A percentile compares a stretch with the other conserved stretches of the same genome.
Evolutionary conservation across 2,329 filamentous ascomycete genomes (phyloP).

Genomic region (Furcasterigmium sp.): DNA sequence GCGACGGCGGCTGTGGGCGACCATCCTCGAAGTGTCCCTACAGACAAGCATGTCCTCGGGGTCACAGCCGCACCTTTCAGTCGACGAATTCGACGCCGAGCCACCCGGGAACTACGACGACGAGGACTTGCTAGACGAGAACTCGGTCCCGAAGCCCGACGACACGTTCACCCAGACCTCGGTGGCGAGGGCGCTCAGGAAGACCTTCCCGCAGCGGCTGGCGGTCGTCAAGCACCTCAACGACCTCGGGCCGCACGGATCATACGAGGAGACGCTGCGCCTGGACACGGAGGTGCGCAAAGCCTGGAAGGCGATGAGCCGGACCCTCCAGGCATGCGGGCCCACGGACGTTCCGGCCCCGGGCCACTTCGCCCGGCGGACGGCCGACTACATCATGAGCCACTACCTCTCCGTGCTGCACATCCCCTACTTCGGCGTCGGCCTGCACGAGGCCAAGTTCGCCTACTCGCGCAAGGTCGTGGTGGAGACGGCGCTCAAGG

Average conservation of each 20-base stretch:
- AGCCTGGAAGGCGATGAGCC: background rate
- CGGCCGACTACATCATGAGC: background rate
- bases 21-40: constrained; percentile 41
- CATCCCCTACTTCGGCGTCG: constrained; percentile 38
- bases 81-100: constrained; percentile 41
- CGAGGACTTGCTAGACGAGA: constrained; percentile 31
- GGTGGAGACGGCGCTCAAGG: constrained; percentile 32
- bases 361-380: background rate
- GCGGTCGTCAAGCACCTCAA: constrained; percentile 37
- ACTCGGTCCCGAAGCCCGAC: constrained; percentile 24
- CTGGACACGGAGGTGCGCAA: constrained; percentile 33
- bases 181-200: constrained; percentile 33
- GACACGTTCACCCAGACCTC: constrained; percentile 34
- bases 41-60: constrained; percentile 41
- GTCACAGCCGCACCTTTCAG: constrained; percentile 36
- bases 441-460: constrained; percentile 38
- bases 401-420: constrained; percentile 47
- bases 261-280: constrained; percentile 38
- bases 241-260: constrained; percentile 22
- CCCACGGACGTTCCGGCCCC: background rate
- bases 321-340: background rate
- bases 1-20: constrained; percentile 46
- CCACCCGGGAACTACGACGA: constrained; percentile 46
- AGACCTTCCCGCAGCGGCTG: constrained; percentile 36
- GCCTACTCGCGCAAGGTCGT: constrained; percentile 49